Evolutionary conservation across 2,329 filamentous ascomycete species (phyloP).

Genomic region (Calycina herbarum): DNA sequence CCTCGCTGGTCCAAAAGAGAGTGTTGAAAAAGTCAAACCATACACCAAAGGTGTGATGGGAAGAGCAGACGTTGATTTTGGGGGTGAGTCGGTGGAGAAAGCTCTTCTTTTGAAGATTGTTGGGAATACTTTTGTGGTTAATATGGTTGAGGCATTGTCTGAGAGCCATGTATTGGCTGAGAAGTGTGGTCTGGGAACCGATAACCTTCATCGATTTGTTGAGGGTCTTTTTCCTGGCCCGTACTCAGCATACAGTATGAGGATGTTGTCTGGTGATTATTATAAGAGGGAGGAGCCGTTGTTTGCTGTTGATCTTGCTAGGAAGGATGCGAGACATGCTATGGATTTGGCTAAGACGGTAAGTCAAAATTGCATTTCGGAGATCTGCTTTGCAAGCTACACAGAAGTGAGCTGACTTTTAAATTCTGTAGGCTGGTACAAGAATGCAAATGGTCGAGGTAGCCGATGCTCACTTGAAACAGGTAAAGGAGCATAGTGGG

Average conservation of each 20-base stretch:
- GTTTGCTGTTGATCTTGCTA: conserved; percentile 78
- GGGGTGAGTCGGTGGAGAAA: conserved; percentile 65
- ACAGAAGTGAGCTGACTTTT: too few species aligned
- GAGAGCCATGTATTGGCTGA: conserved; percentile 80
- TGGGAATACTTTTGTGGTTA: conserved; percentile 83
- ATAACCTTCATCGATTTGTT: conserved; percentile 70
- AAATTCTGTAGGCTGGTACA: not conserved
- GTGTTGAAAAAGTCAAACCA: conserved; percentile 64
- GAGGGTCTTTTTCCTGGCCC: conserved; percentile 73
- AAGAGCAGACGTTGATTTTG: conserved; percentile 68
- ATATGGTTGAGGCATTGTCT: conserved; percentile 70
- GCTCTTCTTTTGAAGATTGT: conserved; percentile 73
- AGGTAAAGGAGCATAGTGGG: conserved; percentile 69
- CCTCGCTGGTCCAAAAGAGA: conserved; percentile 61
- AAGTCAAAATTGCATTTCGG: conserved; percentile 60
- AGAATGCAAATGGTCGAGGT: conserved; percentile 51
- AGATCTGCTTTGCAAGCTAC: too few species aligned
- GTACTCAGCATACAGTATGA: conserved; percentile 70
- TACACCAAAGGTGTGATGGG: conserved; percentile 74
- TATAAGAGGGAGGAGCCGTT: conserved; percentile 74
- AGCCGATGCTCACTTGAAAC: conserved; percentile 66
- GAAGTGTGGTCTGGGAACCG: conserved; percentile 72
- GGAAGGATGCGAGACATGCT: conserved; percentile 80
- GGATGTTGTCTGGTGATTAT: conserved; percentile 77
- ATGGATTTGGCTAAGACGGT: conserved; percentile 59